Percentiles rank a stretch among this genome's conserved stretches.
phyloP scores from a whole-genome alignment of 1,284 basidiomycete genomes.

The Coriolopsis trogii region DNA sequence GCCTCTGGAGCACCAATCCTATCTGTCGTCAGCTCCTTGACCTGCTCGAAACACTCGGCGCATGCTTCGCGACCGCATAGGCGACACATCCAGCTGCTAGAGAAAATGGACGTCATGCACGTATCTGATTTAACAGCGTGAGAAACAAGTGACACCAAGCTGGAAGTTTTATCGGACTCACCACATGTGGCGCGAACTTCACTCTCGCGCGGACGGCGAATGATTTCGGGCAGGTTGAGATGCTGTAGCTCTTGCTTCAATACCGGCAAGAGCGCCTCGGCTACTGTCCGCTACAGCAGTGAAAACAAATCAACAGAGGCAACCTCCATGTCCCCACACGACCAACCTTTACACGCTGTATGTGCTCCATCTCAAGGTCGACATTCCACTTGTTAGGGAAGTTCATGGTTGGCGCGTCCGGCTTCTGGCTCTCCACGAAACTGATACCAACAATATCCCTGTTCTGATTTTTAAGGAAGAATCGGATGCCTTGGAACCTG shows the following conservation, averaged over 20 bases:
- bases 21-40: slow-evolving; percentile 64
- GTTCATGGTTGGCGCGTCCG: slow-evolving; percentile 60
- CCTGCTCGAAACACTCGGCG: slow-evolving; percentile 76
- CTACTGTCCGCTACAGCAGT: slow-evolving; percentile 58
- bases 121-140: slow-evolving; percentile 59
- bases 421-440: slow-evolving; percentile 64
- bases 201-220: slow-evolving; percentile 74
- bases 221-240: slow-evolving; percentile 59
- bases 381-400: slow-evolving; percentile 74
- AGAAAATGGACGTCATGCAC: slow-evolving; percentile 91
- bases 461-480: slow-evolving; percentile 64
- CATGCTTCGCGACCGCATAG: slow-evolving; percentile 92
- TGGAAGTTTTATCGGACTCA: slow-evolving; percentile 44
- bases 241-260: slow-evolving; percentile 74
- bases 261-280: slow-evolving; percentile 67
- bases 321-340: background rate
- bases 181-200: slow-evolving; percentile 85
- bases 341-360: slow-evolving; percentile 62
- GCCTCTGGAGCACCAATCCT: slow-evolving; percentile 47
- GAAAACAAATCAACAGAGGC: background rate
- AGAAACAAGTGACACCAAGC: slow-evolving; percentile 14
- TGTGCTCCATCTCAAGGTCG: slow-evolving; percentile 48
- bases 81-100: slow-evolving; percentile 86
- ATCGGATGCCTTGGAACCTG: slow-evolving; percentile 77
- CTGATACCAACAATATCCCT: slow-evolving; percentile 63